Evolutionary conservation across 768 basidiomycete species (phyloP), one percentile per base, ranked within the genome.

Genomic region (Trametes cingulata): DNA sequence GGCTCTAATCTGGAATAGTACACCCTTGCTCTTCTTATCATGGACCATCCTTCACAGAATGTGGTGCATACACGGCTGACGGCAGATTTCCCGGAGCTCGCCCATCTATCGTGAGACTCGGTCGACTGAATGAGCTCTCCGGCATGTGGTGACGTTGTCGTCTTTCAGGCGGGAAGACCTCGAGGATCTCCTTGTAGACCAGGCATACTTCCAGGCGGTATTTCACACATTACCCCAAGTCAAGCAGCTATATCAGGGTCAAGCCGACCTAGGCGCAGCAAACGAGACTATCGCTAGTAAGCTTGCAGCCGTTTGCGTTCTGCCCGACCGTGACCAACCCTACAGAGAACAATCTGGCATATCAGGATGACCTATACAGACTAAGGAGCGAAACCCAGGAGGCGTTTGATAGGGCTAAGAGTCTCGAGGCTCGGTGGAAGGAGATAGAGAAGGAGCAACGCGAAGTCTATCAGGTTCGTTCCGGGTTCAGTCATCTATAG

Each of bases 371-470:
- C 10, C 76, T 98, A 20, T 90, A 92, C 67, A 77, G 80, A 42
- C 75, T 98, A 40, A 79, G 96, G 35, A 78, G 87, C 2, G 89
- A 93, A 62, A 96, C 95, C 0, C 84, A 95, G 67, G 87, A 87
- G 20, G 87, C 91, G 0, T 98, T 96, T 66, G 88, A 93, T 65
- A 84, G 95, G 61, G 93, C 95, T 2, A 90, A 92, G 70, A 71
- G 79, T 17, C 75, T 96, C 24, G 93, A 97, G 74, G 77, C 79
- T 0, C 79, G 90, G 27, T 96, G 94, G 93, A 87, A 85, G 65
- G 91, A 91, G 50, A 69, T 97, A 7, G 93, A 97, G 60, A 86
- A 86, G 65, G 92, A 95, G 67, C 96, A 98, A 75, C 83, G 78
- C 52, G 91, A 93, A 27, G 80, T 94, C 19, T 96, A 95, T 69